Conservation (phyloP, 192 early-diverging fungal species). For the Mortierella antarctica region DNA sequence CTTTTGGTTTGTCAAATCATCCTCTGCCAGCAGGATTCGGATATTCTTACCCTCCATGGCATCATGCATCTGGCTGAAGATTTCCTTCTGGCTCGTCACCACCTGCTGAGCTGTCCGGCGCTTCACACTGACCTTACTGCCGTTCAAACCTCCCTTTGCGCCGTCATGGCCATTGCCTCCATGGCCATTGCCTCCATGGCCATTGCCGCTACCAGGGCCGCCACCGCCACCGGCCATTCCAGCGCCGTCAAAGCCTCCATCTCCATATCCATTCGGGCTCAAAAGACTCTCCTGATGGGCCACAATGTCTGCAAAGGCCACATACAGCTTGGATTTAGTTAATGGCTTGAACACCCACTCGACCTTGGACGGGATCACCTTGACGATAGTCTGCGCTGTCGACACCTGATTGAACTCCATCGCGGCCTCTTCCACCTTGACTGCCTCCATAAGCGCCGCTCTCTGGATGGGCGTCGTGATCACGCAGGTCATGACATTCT, state of each 20-base stretch:
- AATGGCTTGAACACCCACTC: constrained; percentile 69
- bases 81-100: constrained; percentile 60
- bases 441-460: constrained; percentile 57
- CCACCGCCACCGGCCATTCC: not conserved
- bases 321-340: constrained; percentile 61
- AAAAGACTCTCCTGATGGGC: constrained; percentile 17
- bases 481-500: constrained; percentile 43
- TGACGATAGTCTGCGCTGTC: not conserved
- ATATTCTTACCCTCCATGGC: constrained; percentile 61
- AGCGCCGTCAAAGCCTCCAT: not conserved
- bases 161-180: constrained; percentile 1
- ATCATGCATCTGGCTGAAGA: constrained; percentile 62
- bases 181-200: not conserved
- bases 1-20: constrained; percentile 69
- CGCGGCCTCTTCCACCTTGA: constrained; percentile 42
- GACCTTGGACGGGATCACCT: constrained; percentile 47
- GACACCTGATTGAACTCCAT: constrained; percentile 18
- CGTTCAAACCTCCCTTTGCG: not conserved
- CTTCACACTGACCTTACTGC: constrained; percentile 29
- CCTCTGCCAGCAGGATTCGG: constrained; percentile 65
- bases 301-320: constrained; percentile 55
- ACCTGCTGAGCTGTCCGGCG: constrained; percentile 57
- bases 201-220: not conserved
- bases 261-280: not conserved
- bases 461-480: constrained; percentile 69